Conservation (phyloP, 2,329 filamentous ascomycete species). For the Epichloe sylvatica region DNA sequence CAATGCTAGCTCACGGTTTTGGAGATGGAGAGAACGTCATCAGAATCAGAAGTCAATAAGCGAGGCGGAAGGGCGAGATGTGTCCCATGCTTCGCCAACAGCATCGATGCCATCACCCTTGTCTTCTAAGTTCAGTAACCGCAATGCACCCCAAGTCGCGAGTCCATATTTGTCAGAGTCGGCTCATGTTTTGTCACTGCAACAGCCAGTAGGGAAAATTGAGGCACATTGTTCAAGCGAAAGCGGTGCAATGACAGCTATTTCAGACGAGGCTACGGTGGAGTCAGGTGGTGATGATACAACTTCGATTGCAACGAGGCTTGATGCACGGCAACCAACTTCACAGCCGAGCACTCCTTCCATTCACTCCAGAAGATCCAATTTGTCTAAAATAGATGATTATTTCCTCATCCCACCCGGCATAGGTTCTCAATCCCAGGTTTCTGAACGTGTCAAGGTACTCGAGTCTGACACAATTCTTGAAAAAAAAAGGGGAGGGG, state of each 20-base stretch:
- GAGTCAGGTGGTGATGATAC: not conserved
- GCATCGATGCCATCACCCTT: constrained; percentile 9
- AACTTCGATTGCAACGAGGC: not conserved
- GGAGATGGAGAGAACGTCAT: constrained; percentile 28
- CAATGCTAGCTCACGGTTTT: constrained; percentile 21
- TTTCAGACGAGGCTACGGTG: not conserved
- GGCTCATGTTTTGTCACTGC: constrained; percentile 33
- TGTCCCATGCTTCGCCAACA: constrained; percentile 13
- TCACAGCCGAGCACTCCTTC: not conserved
- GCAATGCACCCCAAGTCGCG: constrained; percentile 10
- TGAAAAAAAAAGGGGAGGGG: not conserved
- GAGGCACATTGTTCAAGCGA: constrained; percentile 6
- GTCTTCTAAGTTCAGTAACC: constrained; percentile 4
- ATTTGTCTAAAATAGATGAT: not conserved
- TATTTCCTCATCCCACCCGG: not conserved
- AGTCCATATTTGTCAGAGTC: constrained; percentile 35
- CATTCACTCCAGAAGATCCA: not conserved
- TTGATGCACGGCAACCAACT: not conserved
- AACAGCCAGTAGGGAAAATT: constrained; percentile 16
- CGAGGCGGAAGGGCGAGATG: constrained; percentile 15
- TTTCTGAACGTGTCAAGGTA: not conserved
- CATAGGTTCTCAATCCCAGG: not conserved
- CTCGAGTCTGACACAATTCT: not conserved
- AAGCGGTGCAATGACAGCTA: constrained; percentile 3
- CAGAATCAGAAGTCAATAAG: constrained; percentile 22